A percentile compares a stretch with the other conserved stretches of the same genome.
Evolutionary conservation across 805 yeast genomes (phyloP).

Genomic region (Torulaspora delbrueckii): DNA sequence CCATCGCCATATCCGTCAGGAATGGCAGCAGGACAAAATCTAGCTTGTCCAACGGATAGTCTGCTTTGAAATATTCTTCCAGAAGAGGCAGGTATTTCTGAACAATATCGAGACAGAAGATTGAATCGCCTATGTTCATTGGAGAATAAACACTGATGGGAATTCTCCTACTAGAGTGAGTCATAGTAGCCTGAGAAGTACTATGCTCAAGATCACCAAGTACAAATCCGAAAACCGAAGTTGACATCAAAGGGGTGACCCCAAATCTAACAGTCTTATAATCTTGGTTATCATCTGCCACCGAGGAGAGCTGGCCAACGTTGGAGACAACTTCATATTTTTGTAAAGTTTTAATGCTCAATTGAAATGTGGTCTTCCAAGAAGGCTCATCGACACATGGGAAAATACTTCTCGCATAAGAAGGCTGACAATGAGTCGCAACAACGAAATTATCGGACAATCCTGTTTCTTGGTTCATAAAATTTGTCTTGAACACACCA

Average conservation of each 20-base stretch:
- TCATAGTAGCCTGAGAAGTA: constrained; percentile 35
- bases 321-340: constrained; percentile 50
- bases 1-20: constrained; percentile 74
- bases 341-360: constrained; percentile 43
- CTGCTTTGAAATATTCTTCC: constrained; percentile 40
- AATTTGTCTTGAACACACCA: constrained; percentile 67
- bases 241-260: constrained; percentile 53
- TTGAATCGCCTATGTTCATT: constrained; percentile 42
- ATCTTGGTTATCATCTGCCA: neutral
- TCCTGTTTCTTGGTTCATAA: constrained; percentile 47
- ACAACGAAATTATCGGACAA: constrained; percentile 47
- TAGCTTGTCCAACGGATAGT: constrained; percentile 57
- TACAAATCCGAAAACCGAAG: constrained; percentile 63
- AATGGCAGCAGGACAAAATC: constrained; percentile 69
- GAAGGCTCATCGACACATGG: constrained; percentile 67
- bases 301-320: constrained; percentile 23
- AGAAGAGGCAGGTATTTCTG: constrained; percentile 45
- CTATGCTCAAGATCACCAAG: constrained; percentile 61
- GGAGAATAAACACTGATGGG: constrained; percentile 56
- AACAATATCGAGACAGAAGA: constrained; percentile 48
- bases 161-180: constrained; percentile 21
- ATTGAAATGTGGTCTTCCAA: constrained; percentile 47
- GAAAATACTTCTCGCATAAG: constrained; percentile 54
- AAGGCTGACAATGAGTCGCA: constrained; percentile 72
- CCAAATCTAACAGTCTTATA: constrained; percentile 42